These are phyloP conservation scores for Colletotrichum sp. DNA, from an alignment of 2,329 filamentous ascomycete species.

Conservation along the genomic window DNA sequence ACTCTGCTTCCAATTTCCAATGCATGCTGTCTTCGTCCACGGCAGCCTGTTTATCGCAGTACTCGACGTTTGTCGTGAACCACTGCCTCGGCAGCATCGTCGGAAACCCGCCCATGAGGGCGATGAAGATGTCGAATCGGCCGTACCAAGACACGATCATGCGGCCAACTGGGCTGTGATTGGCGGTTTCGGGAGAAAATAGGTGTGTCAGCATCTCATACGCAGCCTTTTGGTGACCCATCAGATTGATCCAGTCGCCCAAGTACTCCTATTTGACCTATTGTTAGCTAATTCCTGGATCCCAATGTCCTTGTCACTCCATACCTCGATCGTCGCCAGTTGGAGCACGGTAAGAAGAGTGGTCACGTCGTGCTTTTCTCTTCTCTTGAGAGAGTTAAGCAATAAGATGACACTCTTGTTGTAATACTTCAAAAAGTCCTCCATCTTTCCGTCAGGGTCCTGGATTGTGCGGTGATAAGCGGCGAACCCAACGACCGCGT, in stretches of 20 bases:
- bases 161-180: constrained; percentile 72
- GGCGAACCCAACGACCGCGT: constrained; percentile 86
- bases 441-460: constrained; percentile 74
- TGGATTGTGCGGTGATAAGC: constrained; percentile 83
- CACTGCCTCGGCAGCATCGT: constrained; percentile 78
- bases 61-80: constrained; percentile 71
- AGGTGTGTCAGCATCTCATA: constrained; percentile 79
- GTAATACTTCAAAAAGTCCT: constrained; percentile 88
- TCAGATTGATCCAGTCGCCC: constrained; percentile 93
- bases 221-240: constrained; percentile 91
- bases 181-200: constrained; percentile 77
- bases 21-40: constrained; percentile 61
- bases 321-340: constrained; percentile 90
- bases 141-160: constrained; percentile 88
- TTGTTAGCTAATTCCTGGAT: constrained; percentile 20
- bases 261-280: constrained; percentile 75
- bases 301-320: constrained; percentile 18
- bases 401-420: constrained; percentile 84
- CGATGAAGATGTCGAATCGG: constrained; percentile 85
- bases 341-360: constrained; percentile 89
- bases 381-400: constrained; percentile 71
- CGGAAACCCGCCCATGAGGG: constrained; percentile 80
- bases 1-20: constrained; percentile 71
- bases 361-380: constrained; percentile 72
- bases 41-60: constrained; percentile 63